Evolutionary conservation across 495 filamentous ascomycete species (phyloP).

Genomic region (Acidiella bohemica): DNA sequence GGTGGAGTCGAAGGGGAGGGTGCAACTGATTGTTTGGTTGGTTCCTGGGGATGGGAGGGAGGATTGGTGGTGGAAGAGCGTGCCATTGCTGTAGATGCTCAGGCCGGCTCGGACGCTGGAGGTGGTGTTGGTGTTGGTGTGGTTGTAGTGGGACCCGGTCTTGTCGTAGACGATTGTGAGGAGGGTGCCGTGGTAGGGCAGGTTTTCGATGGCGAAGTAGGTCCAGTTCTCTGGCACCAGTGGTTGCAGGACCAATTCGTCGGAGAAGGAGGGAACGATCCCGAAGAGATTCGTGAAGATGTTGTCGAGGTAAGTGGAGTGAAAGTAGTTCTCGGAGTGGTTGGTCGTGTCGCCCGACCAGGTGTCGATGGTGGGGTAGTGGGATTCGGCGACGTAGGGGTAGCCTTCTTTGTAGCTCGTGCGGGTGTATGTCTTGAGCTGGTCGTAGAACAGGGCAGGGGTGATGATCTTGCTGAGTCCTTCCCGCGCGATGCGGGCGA

Average conservation of each 20-base stretch:
- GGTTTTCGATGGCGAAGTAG: conserved; percentile 34
- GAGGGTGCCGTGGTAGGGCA: conserved; percentile 33
- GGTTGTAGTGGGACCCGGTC: conserved; percentile 29
- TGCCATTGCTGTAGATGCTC: conserved; percentile 30
- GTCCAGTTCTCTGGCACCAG: conserved; percentile 33
- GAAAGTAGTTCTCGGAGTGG: conserved; percentile 36
- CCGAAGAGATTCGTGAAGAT: conserved; percentile 36
- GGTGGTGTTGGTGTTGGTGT: conserved; percentile 2
- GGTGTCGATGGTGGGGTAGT: conserved; percentile 30
- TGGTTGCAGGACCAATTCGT: conserved; percentile 30
- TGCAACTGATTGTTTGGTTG: conserved; percentile 15
- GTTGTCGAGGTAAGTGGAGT: conserved; percentile 36
- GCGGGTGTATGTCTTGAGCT: conserved; percentile 28
- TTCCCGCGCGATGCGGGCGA: conserved; percentile 12
- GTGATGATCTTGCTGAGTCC: conserved; percentile 12
- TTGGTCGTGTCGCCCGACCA: conserved; percentile 33
- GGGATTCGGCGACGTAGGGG: conserved; percentile 35
- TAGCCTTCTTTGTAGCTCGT: conserved; percentile 34
- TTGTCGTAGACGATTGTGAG: conserved; percentile 33
- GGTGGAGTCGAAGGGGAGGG: conserved; percentile 18
- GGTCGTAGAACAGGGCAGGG: conserved; percentile 26
- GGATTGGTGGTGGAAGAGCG: conserved; percentile 20
- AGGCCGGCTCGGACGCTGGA: conserved; percentile 23
- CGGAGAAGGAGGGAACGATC: conserved; percentile 28
- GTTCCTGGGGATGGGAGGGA: conserved; percentile 1